These are phyloP conservation scores for Calocybe cyanea DNA, from an alignment of 768 basidiomycete species.

Conservation along the genomic window DNA sequence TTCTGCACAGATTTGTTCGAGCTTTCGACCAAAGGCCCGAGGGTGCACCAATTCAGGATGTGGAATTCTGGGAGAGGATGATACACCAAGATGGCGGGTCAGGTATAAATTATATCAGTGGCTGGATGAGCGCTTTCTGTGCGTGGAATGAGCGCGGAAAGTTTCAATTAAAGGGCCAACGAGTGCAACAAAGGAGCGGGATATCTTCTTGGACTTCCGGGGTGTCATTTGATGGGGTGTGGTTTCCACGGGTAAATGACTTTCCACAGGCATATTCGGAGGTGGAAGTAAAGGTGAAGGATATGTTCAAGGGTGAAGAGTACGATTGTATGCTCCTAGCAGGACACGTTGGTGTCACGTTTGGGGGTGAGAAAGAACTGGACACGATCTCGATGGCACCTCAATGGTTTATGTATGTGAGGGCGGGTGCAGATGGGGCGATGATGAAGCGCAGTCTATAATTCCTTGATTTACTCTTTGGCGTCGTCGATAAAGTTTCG, in stretches of 20 bases:
- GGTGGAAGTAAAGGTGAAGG: neutral
- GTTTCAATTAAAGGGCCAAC: neutral
- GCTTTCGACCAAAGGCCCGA: conserved; percentile 34
- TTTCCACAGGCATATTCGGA: neutral
- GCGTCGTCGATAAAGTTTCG: too few species aligned
- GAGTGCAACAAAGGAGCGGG: neutral
- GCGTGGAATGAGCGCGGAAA: conserved; percentile 10
- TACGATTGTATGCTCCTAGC: conserved; percentile 1
- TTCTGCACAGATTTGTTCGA: conserved; percentile 31
- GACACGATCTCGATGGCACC: conserved; percentile 1
- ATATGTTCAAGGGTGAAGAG: neutral
- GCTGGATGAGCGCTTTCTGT: conserved; percentile 38
- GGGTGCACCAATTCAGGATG: conserved; percentile 19
- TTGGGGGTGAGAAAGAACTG: neutral
- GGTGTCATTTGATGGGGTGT: conserved; percentile 1
- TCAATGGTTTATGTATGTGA: conserved; percentile 4
- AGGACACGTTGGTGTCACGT: neutral
- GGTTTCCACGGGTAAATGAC: neutral
- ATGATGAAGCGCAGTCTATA: too few species aligned
- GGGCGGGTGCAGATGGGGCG: neutral
- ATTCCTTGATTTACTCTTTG: too few species aligned
- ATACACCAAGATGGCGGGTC: conserved; percentile 8
- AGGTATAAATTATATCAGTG: conserved; percentile 28
- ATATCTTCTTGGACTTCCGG: neutral
- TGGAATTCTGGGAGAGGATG: conserved; percentile 36